These are phyloP conservation scores for Leccinum disarticulatum DNA, from an alignment of 768 basidiomycete genomes.

Conservation along the genomic window DNA sequence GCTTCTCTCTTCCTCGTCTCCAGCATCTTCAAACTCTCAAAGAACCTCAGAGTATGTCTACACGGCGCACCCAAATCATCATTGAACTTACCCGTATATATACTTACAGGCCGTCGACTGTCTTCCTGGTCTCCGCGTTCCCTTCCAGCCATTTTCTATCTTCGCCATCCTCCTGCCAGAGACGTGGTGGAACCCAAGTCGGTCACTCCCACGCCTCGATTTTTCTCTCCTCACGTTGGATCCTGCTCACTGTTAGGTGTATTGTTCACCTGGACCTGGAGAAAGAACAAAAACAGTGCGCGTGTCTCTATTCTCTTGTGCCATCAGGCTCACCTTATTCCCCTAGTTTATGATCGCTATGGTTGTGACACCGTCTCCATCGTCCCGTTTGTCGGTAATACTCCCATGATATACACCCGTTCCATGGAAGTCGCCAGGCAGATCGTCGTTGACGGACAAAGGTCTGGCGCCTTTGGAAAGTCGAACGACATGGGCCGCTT, in stretches of 20 bases:
- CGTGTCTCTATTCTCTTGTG: not conserved
- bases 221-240: not conserved
- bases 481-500: constrained; percentile 7
- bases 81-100: not conserved
- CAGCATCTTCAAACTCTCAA: constrained; percentile 12
- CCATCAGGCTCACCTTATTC: not conserved
- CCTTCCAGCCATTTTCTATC: constrained; percentile 19
- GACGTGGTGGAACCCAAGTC: constrained; percentile 23
- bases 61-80: not conserved
- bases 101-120: constrained; percentile 15
- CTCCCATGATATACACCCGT: constrained; percentile 22
- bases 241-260: constrained; percentile 6
- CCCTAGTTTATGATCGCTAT: constrained; percentile 21
- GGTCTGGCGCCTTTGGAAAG: constrained; percentile 21
- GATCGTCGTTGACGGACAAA: constrained; percentile 20
- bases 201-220: not conserved
- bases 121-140: constrained; percentile 22
- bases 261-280: constrained; percentile 25
- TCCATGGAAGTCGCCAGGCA: constrained; percentile 23
- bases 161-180: constrained; percentile 13
- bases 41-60: constrained; percentile 17
- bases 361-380: constrained; percentile 23
- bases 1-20: constrained; percentile 11
- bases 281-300: constrained; percentile 19
- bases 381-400: constrained; percentile 19